Evolutionary conservation across 345 rosid genomes (phyloP), one percentile per base, ranked within the genome.

Genomic region (Linum trigynum): DNA sequence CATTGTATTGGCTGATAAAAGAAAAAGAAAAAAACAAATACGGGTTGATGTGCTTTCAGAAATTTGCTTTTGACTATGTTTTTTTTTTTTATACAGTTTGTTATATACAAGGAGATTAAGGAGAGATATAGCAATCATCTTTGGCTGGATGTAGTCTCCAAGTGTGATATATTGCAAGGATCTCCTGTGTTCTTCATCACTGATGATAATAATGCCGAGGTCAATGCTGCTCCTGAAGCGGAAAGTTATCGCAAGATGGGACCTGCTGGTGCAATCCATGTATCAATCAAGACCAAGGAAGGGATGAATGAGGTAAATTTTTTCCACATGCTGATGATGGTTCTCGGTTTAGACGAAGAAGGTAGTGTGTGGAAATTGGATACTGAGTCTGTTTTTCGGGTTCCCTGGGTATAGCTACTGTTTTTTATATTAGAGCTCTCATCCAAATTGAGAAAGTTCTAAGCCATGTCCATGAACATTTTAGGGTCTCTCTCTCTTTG

Each of bases 111-210:
- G 78, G 96, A 90, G 73, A 84, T 92, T 3, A 90, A 71, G 70
- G 83, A 84, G 72, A 83, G 96, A 75, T 90, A 86, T 65, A 66
- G 68, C 32, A 79, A 81, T 75, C 86, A 78, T 75, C 74, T 86
- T 66, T 90, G 99, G 96, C 75, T 90, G 69, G 97, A 94, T 77
- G 95, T 86, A 60, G 75, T 90, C 37, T 94, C 97, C 9, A 94
- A 94, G 80, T 84, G 90, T 55, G 99, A 94, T 76, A 69, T 94
- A 69, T 69, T 88, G 78, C 75, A 78, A 80, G 85, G 75, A 62
- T 71, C 87, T 67, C 83, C 83, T 4, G 83, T 77, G 67, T 57
- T 82, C 50, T 86, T 79, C 66, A 72, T 74, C 69, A 76, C 87
- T 12, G 97, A 90, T 72, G 83, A 85, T 57, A 71, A 36, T 53